Evolutionary conservation across 108 stramenopile genomes (phyloP), one percentile per base, ranked within the genome.

Genomic region (Pseudonitzschia multistriata): DNA sequence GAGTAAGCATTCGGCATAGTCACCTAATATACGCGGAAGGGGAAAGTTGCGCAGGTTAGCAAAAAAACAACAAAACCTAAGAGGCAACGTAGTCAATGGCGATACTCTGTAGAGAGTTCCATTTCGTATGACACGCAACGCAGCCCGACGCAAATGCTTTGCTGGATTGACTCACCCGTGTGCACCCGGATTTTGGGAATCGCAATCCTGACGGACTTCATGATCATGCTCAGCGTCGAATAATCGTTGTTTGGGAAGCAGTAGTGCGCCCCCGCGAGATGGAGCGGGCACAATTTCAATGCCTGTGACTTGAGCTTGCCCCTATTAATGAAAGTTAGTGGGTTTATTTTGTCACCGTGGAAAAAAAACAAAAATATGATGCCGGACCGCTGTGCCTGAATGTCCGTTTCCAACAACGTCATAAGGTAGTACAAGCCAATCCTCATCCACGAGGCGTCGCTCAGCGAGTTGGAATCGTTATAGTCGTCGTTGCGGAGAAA

Each of bases 381-480:
- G 1, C 73, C 73, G 14, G 27, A 17, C 34, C 56, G 56, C 55
- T 74, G 73, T 8, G 64, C 60, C 27, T 67, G 65, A 14, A 66
- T 57, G 33, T 74, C 73, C 8, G 15, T 19, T 48, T 67, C 65
- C 3, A 47, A 2, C 17, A 64, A 0, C 3, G 3, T 24, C 34
- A 47, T 39, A 4, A 47, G 25, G 7, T 21, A 22, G 0, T 64
- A 64, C 7, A 64, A 0, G 22, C 19, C 3, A 33, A 59, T 59
- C 57, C 62, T 21, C 37, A 45, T 13, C 42, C 62, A n/a, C 10
- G 25, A 24, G 8, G 10, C 30, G 4, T 17, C 35, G 15, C 13
- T 17, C 42, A 17, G 15, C 15, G 42, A 45, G 2, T 34, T 29
- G 4, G 14, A 15, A 15, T 14, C 19, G 19, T n/a, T 45, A 14